Conservation (phyloP, 1,284 basidiomycete species). For the Rhodotorula sp. region DNA sequence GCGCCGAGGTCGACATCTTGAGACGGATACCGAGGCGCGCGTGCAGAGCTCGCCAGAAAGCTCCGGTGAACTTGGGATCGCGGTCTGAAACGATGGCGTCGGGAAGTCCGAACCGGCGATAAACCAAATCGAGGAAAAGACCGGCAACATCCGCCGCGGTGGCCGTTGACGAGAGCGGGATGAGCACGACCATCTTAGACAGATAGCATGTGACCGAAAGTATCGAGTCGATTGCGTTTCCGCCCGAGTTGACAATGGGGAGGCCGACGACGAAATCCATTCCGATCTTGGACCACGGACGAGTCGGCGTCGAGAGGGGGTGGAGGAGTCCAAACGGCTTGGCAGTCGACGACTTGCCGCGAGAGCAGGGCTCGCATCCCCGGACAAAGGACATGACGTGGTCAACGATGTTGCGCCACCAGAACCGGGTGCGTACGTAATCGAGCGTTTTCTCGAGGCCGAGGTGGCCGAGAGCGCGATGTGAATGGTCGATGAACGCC, state of each 20-base stretch:
- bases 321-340: slow-evolving; percentile 48
- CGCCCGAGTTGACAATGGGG: background rate
- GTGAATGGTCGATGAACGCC: background rate
- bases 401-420: slow-evolving; percentile 49
- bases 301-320: slow-evolving; percentile 46
- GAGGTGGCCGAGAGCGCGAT: slow-evolving; percentile 42
- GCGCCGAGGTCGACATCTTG: slow-evolving; percentile 42
- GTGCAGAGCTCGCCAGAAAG: slow-evolving; percentile 53
- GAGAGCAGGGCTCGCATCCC: slow-evolving; percentile 47
- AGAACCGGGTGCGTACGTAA: slow-evolving; percentile 48
- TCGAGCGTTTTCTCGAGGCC: slow-evolving; percentile 48
- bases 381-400: slow-evolving; percentile 46
- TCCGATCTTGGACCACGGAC: slow-evolving; percentile 51
- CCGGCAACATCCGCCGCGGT: background rate
- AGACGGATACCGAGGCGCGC: slow-evolving; percentile 49
- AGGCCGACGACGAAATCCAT: slow-evolving; percentile 50
- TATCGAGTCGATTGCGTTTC: background rate
- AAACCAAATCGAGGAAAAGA: background rate
- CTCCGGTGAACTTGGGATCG: slow-evolving; percentile 53
- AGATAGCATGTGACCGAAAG: slow-evolving; percentile 10
- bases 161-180: slow-evolving; percentile 11
- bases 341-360: slow-evolving; percentile 25
- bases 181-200: slow-evolving; percentile 16
- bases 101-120: slow-evolving; percentile 44
- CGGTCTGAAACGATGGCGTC: slow-evolving; percentile 52